Conservation (phyloP, 2,329 filamentous ascomycete genomes). For the Gaeumannomyces tritici region DNA sequence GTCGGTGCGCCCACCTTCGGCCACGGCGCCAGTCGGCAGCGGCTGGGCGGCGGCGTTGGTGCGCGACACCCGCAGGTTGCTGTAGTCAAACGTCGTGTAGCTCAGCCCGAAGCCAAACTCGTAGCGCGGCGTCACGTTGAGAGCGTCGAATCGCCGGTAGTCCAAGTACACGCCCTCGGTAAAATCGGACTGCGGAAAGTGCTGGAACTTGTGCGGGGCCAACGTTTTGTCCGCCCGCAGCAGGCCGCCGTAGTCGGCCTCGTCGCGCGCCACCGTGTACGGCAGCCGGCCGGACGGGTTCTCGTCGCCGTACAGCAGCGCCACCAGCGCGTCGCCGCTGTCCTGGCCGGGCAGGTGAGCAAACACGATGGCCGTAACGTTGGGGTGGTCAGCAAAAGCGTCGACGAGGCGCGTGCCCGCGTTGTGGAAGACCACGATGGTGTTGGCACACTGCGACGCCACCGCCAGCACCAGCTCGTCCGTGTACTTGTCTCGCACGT, state of each 20-base stretch:
- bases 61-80: conserved; percentile 48
- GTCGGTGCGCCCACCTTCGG: conserved; percentile 10
- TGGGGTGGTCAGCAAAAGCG: conserved; percentile 37
- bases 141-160: conserved; percentile 59
- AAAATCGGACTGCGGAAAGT: conserved; percentile 56
- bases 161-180: conserved; percentile 70
- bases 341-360: conserved; percentile 44
- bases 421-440: conserved; percentile 40
- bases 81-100: conserved; percentile 66
- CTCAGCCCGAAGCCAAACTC: conserved; percentile 71
- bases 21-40: conserved; percentile 14
- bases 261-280: conserved; percentile 32
- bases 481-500: conserved; percentile 50
- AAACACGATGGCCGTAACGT: conserved; percentile 41
- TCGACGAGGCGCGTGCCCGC: conserved; percentile 39
- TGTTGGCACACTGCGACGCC: conserved; percentile 36
- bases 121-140: conserved; percentile 55
- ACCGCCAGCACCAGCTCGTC: conserved; percentile 39
- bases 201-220: conserved; percentile 7
- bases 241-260: conserved; percentile 25
- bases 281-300: conserved; percentile 34
- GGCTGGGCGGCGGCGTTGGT: conserved; percentile 48
- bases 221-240: neutral
- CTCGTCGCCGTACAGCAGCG: conserved; percentile 32
- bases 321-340: conserved; percentile 30